A percentile compares a stretch with the other conserved stretches of the same genome.
phyloP scores from a whole-genome alignment of 768 basidiomycete genomes.

The Gloeopeniophorella convolvens region DNA sequence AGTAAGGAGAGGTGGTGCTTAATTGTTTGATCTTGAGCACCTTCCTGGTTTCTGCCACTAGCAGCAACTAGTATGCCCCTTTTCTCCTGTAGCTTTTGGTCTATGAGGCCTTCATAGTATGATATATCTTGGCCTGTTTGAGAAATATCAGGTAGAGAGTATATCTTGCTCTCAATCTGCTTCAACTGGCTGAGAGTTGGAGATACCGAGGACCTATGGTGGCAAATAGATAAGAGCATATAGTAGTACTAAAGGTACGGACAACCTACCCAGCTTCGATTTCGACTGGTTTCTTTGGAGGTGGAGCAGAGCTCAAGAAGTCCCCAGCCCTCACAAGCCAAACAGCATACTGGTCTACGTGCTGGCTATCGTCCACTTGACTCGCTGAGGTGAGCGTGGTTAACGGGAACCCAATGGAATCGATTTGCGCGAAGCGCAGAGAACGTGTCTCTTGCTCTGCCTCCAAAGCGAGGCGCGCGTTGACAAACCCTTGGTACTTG shows the following conservation, averaged over 20 bases:
- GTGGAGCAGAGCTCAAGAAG: not conserved
- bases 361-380: not conserved
- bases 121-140: constrained; percentile 2
- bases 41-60: constrained; percentile 1
- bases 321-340: constrained; percentile 8
- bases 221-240: too few relatives aligned
- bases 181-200: not conserved
- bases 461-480: not conserved
- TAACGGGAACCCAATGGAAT: not conserved
- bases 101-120: not conserved
- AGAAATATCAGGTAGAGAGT: constrained; percentile 3
- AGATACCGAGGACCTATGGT: not conserved
- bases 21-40: not conserved
- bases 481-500: not conserved
- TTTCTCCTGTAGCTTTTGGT: constrained; percentile 1
- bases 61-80: constrained; percentile 3
- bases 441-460: not conserved
- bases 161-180: not conserved
- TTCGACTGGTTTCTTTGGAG: not conserved
- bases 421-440: not conserved
- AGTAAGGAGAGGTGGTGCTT: not conserved
- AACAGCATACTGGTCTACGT: not conserved
- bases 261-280: too few relatives aligned
- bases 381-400: not conserved
- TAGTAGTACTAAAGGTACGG: too few relatives aligned